A percentile compares a stretch with the other conserved stretches of the same genome.
Conservation (phyloP, 2,329 filamentous ascomycete species). For the Lasiodiplodia citricola region DNA sequence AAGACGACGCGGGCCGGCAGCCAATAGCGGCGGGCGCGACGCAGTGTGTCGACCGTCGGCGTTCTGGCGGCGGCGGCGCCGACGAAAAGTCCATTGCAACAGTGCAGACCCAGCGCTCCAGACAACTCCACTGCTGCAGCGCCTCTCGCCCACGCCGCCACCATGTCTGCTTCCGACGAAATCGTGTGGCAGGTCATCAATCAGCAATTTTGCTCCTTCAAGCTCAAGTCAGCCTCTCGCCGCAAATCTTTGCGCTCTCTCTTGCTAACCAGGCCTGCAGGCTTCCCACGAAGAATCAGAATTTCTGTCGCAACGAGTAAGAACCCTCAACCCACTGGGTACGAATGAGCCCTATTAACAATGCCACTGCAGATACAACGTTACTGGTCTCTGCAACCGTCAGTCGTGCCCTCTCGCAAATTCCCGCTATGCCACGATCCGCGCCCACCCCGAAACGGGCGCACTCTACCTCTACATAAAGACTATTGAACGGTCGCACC, state of each 20-base stretch:
- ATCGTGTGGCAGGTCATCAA: conserved; percentile 98
- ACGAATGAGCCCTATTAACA: not conserved
- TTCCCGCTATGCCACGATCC: conserved; percentile 89
- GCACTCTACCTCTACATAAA: conserved; percentile 96
- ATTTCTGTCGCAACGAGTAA: conserved; percentile 87
- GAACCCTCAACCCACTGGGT: conserved; percentile 28
- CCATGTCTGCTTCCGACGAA: conserved; percentile 71
- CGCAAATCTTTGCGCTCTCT: conserved; percentile 31
- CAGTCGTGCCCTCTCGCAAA: conserved; percentile 92
- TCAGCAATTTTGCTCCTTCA: conserved; percentile 93
- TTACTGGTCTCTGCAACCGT: conserved; percentile 80
- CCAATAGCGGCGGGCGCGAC: conserved; percentile 10
- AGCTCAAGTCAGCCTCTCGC: conserved; percentile 67
- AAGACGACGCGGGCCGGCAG: not conserved
- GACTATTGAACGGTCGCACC: conserved; percentile 84
- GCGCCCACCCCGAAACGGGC: conserved; percentile 78
- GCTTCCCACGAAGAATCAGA: conserved; percentile 75
- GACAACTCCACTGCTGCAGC: not conserved
- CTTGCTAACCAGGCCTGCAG: conserved; percentile 12
- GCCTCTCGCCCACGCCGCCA: not conserved
- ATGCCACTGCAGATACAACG: conserved; percentile 67
- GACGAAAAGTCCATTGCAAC: conserved; percentile 22
- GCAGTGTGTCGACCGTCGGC: conserved; percentile 1
- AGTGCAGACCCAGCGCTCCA: not conserved
- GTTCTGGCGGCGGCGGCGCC: not conserved